Base-by-base conservation (phyloP, 2,329 filamentous ascomycete genomes). In the Neodidymelliopsis sp. region DNA sequence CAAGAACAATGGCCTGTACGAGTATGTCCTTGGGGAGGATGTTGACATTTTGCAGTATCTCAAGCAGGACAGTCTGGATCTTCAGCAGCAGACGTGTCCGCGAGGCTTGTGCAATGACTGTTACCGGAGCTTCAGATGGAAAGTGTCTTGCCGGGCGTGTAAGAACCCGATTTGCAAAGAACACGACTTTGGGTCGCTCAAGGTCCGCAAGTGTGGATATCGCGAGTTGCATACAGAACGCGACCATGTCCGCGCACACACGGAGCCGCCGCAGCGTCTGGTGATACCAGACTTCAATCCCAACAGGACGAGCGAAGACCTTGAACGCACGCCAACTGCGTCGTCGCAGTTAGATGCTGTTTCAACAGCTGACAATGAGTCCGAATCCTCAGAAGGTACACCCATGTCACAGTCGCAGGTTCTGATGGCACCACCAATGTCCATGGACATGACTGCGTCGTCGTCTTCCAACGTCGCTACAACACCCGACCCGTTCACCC, bases 141-240 rank as follows among this genome's bases (percentile, higher is more conserved):
- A 82, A 58, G 77, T 84, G n/a, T 76, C 79, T 28, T 84, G 82
- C 65, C 79, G 81, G 59, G 76, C 74, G 31, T 84, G 82, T 69
- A 81, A 81, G 29, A 81, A 76, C 43, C 76, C 81, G 2, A 70
- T 84, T 19, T 84, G 82, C 66, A 82, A 83, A 57, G 81, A 84
- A 57, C 82, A 84, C 62, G 82, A 84, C 56, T 77, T 84, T 33
- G 77, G 81, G 19, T 81, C 77, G 11, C 72, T 83, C 15, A 80
- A 81, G 42, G 72, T 83, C 20, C 74, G 81, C 27, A 82, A 83
- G 37, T 84, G 82, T 60, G 82, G 82, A 13, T 84, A 79, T 57
- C 74, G 79, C 55, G 81, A 84, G 40, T 74, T 84, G 49, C 71
- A 75, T 20, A 69, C 77, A 16, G 82, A 84, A 60, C 67, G 72